Base-by-base conservation (phyloP, 306 rosid genomes). In the Vachellia pachyceras region DNA sequence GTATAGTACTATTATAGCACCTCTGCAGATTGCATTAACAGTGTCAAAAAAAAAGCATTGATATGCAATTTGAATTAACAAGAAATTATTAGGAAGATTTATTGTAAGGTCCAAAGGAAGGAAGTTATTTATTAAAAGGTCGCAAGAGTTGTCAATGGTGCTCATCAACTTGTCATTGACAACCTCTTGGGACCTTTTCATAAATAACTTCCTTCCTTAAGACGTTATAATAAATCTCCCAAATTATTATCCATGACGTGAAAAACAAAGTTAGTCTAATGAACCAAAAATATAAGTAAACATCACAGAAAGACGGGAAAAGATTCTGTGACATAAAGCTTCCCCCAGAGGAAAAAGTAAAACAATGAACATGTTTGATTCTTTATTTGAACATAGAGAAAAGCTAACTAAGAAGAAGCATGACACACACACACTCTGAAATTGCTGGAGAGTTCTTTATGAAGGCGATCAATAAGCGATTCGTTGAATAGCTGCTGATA, bases 391-490 rank as follows among this genome's bases (percentile, higher is more conserved):
- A 55, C 12, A 33, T 25, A 20, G 64, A 41, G 47, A 40, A 33
- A 73, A 50, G 15, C 36, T 22, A 58, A 69, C 54, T 29, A 69
- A 65, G 9, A 67, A 40, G 4, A 71, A 86, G 44, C 72, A 52
- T 22, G 60, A 77, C 33, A 29, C 33, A 29, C 33, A 29, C 33
- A 29, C 2, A 29, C 33, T 84, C 91, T 40, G 81, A 90, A 96
- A 86, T 96, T 92, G 77, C 97, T 93, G 14, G 96, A 93, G 83
- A 96, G 92, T 84, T 92, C 94, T 22, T 91, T 80, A 13, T 83
- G 18, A 63, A 96, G 97, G 72, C 86, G 78, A 47, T 86, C 91
- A 66, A 90, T 63, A 76, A 96, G 97, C 13, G 94, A 87, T 84
- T 93, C 90, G 11, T 90, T 89, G 86, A 88, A 93, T 75, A 93